A percentile compares a stretch with the other conserved stretches of the same genome.
Conservation (phyloP, 495 filamentous ascomycete species). For the Chaetomium cochliodes region DNA sequence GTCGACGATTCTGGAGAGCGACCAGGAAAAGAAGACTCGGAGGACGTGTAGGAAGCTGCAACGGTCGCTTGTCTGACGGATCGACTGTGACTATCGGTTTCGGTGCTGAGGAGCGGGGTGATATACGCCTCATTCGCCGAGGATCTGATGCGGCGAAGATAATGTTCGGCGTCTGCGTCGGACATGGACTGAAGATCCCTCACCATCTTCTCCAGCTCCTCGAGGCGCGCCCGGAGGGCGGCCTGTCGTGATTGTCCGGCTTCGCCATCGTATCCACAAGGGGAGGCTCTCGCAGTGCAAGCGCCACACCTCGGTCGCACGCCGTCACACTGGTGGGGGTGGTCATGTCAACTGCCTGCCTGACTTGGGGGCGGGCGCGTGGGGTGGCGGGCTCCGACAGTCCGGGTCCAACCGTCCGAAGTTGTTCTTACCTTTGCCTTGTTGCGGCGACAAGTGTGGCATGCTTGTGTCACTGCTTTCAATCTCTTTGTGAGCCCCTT, state of each 20-base stretch:
- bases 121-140: slow-evolving; percentile 11
- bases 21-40: not conserved
- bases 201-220: slow-evolving; percentile 30
- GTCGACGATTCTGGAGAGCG: not conserved
- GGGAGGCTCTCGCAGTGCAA: slow-evolving; percentile 22
- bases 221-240: slow-evolving; percentile 27
- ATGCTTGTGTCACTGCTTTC: slow-evolving; percentile 33
- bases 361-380: not conserved
- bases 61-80: not conserved
- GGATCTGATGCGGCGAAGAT: slow-evolving; percentile 26
- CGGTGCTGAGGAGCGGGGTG: not conserved
- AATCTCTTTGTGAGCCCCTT: slow-evolving; percentile 25
- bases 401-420: not conserved
- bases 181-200: slow-evolving; percentile 27
- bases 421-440: slow-evolving; percentile 27
- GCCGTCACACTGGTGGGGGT: slow-evolving; percentile 30
- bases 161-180: slow-evolving; percentile 26
- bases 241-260: slow-evolving; percentile 34
- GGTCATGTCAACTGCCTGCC: not conserved
- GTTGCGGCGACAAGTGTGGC: slow-evolving; percentile 28
- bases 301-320: slow-evolving; percentile 30
- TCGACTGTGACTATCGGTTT: not conserved
- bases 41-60: not conserved
- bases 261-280: slow-evolving; percentile 34
- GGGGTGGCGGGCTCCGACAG: not conserved